phyloP scores from a whole-genome alignment of 768 basidiomycete genomes.

The Lyophyllum semitale region DNA sequence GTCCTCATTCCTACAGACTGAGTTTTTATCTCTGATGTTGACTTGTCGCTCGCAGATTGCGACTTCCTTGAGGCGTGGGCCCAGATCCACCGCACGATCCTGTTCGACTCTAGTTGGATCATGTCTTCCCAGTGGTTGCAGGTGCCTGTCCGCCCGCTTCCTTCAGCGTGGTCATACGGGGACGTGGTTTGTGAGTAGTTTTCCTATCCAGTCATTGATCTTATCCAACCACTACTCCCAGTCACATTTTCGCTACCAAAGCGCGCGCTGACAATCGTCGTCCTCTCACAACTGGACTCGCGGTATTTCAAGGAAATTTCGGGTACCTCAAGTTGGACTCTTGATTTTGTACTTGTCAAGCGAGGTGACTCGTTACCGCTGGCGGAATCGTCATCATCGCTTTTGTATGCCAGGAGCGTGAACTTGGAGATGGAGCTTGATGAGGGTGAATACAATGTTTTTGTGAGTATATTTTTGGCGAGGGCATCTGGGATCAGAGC shows the following conservation, averaged over 20 bases:
- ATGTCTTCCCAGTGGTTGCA: constrained; percentile 55
- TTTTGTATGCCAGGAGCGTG: constrained; percentile 40
- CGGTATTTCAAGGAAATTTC: constrained; percentile 52
- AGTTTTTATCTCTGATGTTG: neutral
- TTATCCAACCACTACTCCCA: constrained; percentile 16
- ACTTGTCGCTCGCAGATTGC: constrained; percentile 31
- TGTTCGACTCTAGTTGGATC: constrained; percentile 53
- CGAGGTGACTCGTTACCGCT: constrained; percentile 41
- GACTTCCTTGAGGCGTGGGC: constrained; percentile 51
- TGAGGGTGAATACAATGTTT: constrained; percentile 45
- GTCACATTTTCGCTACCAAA: constrained; percentile 47
- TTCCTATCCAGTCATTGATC: neutral
- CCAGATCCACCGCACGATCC: constrained; percentile 46
- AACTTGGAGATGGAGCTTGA: constrained; percentile 44
- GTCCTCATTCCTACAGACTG: neutral
- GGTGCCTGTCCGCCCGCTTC: constrained; percentile 39
- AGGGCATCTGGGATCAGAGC: neutral
- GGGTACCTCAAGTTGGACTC: constrained; percentile 43
- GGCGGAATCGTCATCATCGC: constrained; percentile 36
- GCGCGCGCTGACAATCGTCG: constrained; percentile 45
- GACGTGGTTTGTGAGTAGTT: constrained; percentile 52
- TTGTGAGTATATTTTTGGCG: constrained; percentile 27
- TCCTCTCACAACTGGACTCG: constrained; percentile 51
- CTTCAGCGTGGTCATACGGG: constrained; percentile 53
- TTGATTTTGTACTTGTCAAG: constrained; percentile 54